phyloP scores from a whole-genome alignment of 129 eudicot species.

The Saussurea involucrata region DNA sequence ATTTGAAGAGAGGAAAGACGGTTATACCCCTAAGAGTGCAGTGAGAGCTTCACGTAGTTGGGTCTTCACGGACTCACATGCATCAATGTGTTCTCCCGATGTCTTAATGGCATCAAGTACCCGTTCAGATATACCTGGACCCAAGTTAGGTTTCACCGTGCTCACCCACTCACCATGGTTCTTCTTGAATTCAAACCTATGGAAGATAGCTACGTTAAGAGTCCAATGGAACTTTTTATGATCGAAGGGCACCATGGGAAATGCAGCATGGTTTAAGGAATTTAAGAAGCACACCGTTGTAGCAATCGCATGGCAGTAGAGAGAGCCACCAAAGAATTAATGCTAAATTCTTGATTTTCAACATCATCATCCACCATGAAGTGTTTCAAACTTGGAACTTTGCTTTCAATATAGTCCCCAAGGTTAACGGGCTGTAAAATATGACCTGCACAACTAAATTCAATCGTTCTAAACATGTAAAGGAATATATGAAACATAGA shows the following conservation, averaged over 20 bases:
- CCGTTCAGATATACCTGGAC: constrained; percentile 74
- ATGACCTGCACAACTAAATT: constrained; percentile 42
- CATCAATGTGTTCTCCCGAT: constrained; percentile 49
- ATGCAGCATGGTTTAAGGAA: neutral
- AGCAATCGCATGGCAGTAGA: constrained; percentile 75
- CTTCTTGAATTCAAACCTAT: constrained; percentile 81
- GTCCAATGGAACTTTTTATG: neutral
- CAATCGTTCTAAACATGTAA: neutral
- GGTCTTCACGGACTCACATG: constrained; percentile 41
- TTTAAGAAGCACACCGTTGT: constrained; percentile 51
- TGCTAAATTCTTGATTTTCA: constrained; percentile 42
- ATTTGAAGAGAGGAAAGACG: neutral
- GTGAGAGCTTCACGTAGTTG: constrained; percentile 66
- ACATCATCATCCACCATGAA: constrained; percentile 38
- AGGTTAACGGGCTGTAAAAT: constrained; percentile 40
- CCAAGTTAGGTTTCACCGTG: constrained; percentile 66
- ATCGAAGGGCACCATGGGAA: neutral
- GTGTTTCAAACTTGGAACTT: constrained; percentile 70
- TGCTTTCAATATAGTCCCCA: constrained; percentile 55
- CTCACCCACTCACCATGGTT: constrained; percentile 89
- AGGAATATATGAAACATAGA: neutral
- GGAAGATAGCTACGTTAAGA: neutral
- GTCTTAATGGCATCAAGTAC: constrained; percentile 61
- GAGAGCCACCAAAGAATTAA: constrained; percentile 70
- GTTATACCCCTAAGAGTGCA: constrained; percentile 64